These are phyloP conservation scores for Mortierella sp. DNA, from an alignment of 371 early-diverging fungal species.

Conservation along the genomic window DNA sequence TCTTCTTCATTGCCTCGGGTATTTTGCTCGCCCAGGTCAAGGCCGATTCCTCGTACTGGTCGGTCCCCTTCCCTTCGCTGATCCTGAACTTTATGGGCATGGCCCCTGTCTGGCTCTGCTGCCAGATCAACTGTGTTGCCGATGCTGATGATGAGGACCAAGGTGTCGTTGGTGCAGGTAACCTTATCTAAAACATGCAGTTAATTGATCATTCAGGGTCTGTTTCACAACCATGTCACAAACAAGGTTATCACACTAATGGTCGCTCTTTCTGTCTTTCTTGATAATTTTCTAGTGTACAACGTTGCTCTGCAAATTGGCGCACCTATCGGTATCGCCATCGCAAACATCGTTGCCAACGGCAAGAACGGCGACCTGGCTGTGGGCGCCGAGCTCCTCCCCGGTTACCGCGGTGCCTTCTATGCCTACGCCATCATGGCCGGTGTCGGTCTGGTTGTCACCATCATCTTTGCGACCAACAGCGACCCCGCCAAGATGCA, in stretches of 20 bases:
- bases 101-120: slow-evolving; percentile 35
- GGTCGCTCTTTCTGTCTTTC: no score
- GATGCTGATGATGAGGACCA: slow-evolving; percentile 40
- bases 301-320: slow-evolving; percentile 37
- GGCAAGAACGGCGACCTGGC: slow-evolving; percentile 19
- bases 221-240: background rate
- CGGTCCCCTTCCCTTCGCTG: slow-evolving; percentile 30
- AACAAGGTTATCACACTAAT: background rate
- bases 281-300: slow-evolving; percentile 17
- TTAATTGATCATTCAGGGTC: background rate
- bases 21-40: slow-evolving; percentile 34
- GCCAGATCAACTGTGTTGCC: slow-evolving; percentile 41
- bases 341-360: slow-evolving; percentile 41
- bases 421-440: slow-evolving; percentile 30
- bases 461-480: slow-evolving; percentile 35
- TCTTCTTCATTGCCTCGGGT: slow-evolving; percentile 37
- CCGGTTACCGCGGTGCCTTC: slow-evolving; percentile 31
- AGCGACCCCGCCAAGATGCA: slow-evolving; percentile 25
- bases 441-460: slow-evolving; percentile 32
- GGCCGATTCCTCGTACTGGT: slow-evolving; percentile 32
- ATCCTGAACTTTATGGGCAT: slow-evolving; percentile 39
- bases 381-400: slow-evolving; percentile 15
- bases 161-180: slow-evolving; percentile 37
- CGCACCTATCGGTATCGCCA: slow-evolving; percentile 41
- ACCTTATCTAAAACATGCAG: background rate